Percentiles rank a stretch among this genome's conserved stretches.
Conservation (phyloP, 352 stramenopile species). For the Globisporangium lucens region DNA sequence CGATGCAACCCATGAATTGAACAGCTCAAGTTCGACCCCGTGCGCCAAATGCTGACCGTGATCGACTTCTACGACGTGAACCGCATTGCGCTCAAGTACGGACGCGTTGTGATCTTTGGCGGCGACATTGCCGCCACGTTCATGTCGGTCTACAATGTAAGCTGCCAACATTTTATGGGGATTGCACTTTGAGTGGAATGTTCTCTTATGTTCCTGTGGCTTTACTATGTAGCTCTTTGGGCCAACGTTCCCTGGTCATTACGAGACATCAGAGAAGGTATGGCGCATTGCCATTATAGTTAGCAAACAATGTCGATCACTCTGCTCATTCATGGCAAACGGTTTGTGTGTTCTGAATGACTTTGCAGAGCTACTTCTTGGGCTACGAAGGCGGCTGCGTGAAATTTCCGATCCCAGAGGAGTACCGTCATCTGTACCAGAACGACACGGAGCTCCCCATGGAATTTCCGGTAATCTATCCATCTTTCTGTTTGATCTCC, state of each 20-base stretch:
- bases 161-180: conserved; percentile 5
- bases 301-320: neutral
- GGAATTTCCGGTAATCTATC: conserved; percentile 61
- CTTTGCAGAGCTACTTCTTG: conserved; percentile 60
- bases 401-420: conserved; percentile 72
- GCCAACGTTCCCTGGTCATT: conserved; percentile 78
- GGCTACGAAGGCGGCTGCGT: conserved; percentile 69
- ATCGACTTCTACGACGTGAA: conserved; percentile 85
- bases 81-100: conserved; percentile 73
- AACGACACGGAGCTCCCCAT: conserved; percentile 75
- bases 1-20: neutral
- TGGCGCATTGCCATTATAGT: neutral
- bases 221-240: conserved; percentile 56
- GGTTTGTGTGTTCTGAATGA: neutral
- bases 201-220: neutral
- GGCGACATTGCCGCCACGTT: conserved; percentile 76
- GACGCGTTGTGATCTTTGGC: conserved; percentile 80
- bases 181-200: neutral
- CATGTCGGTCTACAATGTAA: conserved; percentile 88
- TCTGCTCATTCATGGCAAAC: neutral
- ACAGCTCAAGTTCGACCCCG: conserved; percentile 64
- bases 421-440: conserved; percentile 72
- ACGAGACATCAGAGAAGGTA: conserved; percentile 63
- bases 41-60: conserved; percentile 60
- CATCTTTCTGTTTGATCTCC: neutral